These are phyloP conservation scores for Grosmannia clavigera DNA, from an alignment of 2,329 filamentous ascomycete genomes.

Conservation along the genomic window DNA sequence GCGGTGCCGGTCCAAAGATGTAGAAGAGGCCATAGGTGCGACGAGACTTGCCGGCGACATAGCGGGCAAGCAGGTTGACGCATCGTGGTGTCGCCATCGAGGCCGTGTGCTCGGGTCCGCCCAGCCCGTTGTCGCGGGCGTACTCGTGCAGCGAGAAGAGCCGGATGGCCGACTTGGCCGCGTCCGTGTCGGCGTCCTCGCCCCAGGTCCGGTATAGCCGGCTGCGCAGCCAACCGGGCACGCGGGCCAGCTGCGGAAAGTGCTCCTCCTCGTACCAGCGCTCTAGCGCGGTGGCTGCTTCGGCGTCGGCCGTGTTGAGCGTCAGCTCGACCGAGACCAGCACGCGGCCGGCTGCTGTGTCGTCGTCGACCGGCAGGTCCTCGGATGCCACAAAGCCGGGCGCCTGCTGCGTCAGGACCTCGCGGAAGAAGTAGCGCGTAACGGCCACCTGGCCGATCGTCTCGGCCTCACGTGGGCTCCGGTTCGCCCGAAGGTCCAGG, in stretches of 20 bases:
- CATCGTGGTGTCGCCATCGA: conserved; percentile 51
- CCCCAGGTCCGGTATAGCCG: conserved; percentile 56
- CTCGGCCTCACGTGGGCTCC: conserved; percentile 39
- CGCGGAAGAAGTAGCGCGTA: conserved; percentile 57
- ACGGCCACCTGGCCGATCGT: conserved; percentile 50
- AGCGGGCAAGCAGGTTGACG: conserved; percentile 43
- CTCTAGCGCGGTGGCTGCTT: conserved; percentile 33
- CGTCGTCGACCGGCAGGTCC: conserved; percentile 34
- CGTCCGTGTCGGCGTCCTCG: conserved; percentile 36
- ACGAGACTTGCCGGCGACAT: conserved; percentile 43
- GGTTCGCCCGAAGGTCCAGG: conserved; percentile 46
- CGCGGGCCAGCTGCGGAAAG: conserved; percentile 54
- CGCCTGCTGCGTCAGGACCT: conserved; percentile 43
- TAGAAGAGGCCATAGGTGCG: conserved; percentile 64
- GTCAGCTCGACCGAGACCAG: conserved; percentile 50
- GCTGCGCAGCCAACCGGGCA: conserved; percentile 69
- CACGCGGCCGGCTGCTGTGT: conserved; percentile 45
- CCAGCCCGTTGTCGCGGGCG: conserved; percentile 51
- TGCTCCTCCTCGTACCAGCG: conserved; percentile 71
- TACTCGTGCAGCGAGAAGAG: conserved; percentile 65
- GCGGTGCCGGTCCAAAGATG: conserved; percentile 62
- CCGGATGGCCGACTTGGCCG: conserved; percentile 34
- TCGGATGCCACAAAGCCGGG: conserved; percentile 48
- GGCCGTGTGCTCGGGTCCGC: conserved; percentile 49
- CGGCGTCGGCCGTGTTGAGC: conserved; percentile 32